Percentiles rank a stretch among this genome's conserved stretches.
phyloP scores from a whole-genome alignment of 805 yeast genomes.

The Candida corydali region DNA sequence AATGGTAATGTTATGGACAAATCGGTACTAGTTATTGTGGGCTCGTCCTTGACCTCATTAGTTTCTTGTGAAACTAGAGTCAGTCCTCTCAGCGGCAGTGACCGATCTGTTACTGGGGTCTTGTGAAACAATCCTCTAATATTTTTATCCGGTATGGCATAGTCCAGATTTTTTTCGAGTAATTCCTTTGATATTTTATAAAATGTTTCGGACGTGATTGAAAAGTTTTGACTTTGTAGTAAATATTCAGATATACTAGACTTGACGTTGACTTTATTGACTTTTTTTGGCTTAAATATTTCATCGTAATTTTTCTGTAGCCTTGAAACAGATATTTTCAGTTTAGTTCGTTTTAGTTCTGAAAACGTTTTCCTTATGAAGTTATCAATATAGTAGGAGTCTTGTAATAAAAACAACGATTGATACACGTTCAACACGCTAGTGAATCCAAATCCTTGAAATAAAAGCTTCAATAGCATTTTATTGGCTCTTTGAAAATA shows the following conservation, averaged over 20 bases:
- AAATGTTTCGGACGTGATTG: conserved; percentile 43
- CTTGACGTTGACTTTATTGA: conserved; percentile 4
- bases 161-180: conserved; percentile 28
- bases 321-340: conserved; percentile 25
- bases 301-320: conserved; percentile 22
- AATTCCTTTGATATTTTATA: conserved; percentile 45
- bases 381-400: conserved; percentile 46
- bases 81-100: conserved; percentile 8
- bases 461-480: conserved; percentile 51
- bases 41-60: conserved; percentile 24
- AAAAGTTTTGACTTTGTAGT: conserved; percentile 20
- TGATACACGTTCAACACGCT: conserved; percentile 48
- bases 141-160: conserved; percentile 3
- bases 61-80: conserved; percentile 11
- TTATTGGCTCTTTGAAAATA: conserved; percentile 69
- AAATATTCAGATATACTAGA: conserved; percentile 10
- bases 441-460: conserved; percentile 55
- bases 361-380: conserved; percentile 48
- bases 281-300: conserved; percentile 3
- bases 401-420: conserved; percentile 52
- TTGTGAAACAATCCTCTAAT: conserved; percentile 1
- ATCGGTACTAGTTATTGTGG: conserved; percentile 47
- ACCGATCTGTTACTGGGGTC: conserved; percentile 14
- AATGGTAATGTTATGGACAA: conserved; percentile 70
- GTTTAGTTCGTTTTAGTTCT: conserved; percentile 49